Conservation (phyloP, 2,329 filamentous ascomycete genomes). For the Trichoderma arundinaceum region DNA sequence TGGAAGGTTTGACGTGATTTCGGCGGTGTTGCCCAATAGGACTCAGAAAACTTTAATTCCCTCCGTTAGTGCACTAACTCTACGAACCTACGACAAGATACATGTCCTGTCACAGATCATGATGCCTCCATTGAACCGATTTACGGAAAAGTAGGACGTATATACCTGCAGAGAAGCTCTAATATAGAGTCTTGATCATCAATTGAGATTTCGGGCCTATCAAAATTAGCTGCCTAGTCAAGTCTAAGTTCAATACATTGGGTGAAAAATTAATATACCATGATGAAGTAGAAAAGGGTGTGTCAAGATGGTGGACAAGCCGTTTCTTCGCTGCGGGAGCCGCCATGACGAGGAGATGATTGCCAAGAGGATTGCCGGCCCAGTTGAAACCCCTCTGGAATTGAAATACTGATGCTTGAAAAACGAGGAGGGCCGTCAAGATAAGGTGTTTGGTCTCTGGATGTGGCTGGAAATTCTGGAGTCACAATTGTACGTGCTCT, state of each 20-base stretch:
- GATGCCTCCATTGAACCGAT: background rate
- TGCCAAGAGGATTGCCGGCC: background rate
- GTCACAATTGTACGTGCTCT: too few species aligned
- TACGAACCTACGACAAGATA: background rate
- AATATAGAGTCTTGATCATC: constrained; percentile 68
- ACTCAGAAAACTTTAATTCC: constrained; percentile 60
- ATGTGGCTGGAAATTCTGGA: too few species aligned
- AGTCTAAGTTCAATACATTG: background rate
- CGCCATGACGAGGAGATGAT: constrained; percentile 1
- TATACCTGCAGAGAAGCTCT: constrained; percentile 69
- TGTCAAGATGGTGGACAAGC: constrained; percentile 67
- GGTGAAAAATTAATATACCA: constrained; percentile 54
- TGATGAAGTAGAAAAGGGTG: constrained; percentile 64
- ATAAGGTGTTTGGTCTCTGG: too few species aligned
- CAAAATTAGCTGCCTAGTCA: background rate
- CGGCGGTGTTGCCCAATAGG: constrained; percentile 68
- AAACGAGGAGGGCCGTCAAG: background rate
- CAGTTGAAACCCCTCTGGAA: too few species aligned
- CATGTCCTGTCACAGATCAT: background rate
- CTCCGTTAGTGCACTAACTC: background rate
- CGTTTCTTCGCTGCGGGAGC: constrained; percentile 53
- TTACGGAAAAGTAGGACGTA: background rate
- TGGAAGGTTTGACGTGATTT: constrained; percentile 60
- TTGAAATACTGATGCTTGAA: background rate
- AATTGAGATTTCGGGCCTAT: constrained; percentile 64